phyloP scores from a whole-genome alignment of 768 basidiomycete species.

The Boletus eberwhitei region DNA sequence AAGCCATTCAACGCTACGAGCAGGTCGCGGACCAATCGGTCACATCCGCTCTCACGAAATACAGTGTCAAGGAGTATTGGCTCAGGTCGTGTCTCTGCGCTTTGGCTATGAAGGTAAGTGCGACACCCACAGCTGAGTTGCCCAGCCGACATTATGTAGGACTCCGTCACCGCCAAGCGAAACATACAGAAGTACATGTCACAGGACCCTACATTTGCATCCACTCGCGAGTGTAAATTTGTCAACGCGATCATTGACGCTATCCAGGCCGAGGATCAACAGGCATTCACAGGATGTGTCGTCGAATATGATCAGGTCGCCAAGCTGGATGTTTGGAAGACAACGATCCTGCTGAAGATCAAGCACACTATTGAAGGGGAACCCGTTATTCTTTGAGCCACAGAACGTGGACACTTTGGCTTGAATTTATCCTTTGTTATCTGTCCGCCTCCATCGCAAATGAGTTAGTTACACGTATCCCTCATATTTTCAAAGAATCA shows the following conservation, averaged over 20 bases:
- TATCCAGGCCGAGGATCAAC: constrained; percentile 65
- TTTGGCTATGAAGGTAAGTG: constrained; percentile 77
- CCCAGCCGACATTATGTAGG: constrained; percentile 45
- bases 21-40: constrained; percentile 86
- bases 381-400: constrained; percentile 32
- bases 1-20: constrained; percentile 86
- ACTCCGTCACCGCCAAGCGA: constrained; percentile 77
- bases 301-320: constrained; percentile 89
- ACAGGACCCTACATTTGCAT: constrained; percentile 82
- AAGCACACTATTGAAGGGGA: constrained; percentile 75
- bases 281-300: constrained; percentile 79
- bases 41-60: constrained; percentile 83
- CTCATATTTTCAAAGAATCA: constrained; percentile 2
- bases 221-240: constrained; percentile 93
- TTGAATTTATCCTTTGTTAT: neutral
- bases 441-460: neutral
- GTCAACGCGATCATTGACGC: constrained; percentile 74
- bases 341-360: constrained; percentile 81
- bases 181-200: constrained; percentile 73
- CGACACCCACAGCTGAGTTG: neutral
- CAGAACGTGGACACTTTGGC: constrained; percentile 1
- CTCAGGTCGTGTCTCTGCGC: constrained; percentile 83
- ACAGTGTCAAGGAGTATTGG: constrained; percentile 99
- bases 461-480: constrained; percentile 18
- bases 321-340: constrained; percentile 97